phyloP scores from a whole-genome alignment of 176 grass and related monocot genomes.

The Bolboschoenus planiculmis region DNA sequence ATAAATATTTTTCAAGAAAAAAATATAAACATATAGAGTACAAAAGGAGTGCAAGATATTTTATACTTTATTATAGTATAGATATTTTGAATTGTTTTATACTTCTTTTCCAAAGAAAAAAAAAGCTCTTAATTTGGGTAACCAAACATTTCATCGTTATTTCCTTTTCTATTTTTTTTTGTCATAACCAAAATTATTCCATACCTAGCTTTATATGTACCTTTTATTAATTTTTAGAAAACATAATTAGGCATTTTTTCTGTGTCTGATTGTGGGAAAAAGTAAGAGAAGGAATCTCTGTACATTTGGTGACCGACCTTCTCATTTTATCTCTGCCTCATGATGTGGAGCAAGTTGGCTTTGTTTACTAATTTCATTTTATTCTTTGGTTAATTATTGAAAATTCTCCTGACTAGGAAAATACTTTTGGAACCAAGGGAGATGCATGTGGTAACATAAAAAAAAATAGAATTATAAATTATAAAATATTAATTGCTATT shows the following conservation, averaged over 20 bases:
- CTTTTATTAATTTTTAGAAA: conserved; percentile 49
- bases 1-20: too few relatives aligned
- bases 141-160: background rate
- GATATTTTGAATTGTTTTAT: background rate
- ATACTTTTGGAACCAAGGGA: background rate
- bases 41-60: too few relatives aligned
- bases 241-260: conserved; percentile 29
- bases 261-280: conserved; percentile 33
- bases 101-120: background rate
- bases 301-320: conserved; percentile 55
- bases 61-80: too few relatives aligned
- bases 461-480: background rate
- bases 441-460: background rate
- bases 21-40: too few relatives aligned
- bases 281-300: conserved; percentile 34
- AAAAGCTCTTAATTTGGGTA: background rate
- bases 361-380: conserved; percentile 35
- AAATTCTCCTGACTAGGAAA: background rate
- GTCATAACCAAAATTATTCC: conserved; percentile 27
- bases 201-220: background rate
- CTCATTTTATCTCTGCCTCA: background rate
- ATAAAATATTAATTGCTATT: background rate
- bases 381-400: conserved; percentile 13
- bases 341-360: conserved; percentile 23
- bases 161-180: background rate